A percentile compares a stretch with the other conserved stretches of the same genome.
Conservation (phyloP, 805 yeast genomes). For the Myxozyma melibiosi region DNA sequence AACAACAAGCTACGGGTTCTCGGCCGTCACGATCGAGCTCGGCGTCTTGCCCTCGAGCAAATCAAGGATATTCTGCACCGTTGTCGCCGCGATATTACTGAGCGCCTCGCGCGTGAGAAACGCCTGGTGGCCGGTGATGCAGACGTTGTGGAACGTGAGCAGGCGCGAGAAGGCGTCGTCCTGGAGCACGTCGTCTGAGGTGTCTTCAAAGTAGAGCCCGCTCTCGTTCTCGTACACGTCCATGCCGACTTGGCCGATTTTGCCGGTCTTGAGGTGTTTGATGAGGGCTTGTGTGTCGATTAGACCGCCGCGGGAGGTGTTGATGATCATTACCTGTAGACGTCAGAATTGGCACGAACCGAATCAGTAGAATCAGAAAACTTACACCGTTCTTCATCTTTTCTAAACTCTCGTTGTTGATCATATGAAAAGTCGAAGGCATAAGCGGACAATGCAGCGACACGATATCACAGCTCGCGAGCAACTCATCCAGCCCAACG, state of each 20-base stretch:
- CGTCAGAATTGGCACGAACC: background rate
- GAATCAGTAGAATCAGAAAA: constrained; percentile 31
- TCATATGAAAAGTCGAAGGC: constrained; percentile 49
- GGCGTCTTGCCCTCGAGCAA: constrained; percentile 20
- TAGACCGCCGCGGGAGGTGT: constrained; percentile 56
- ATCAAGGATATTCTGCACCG: constrained; percentile 29
- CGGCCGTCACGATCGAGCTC: constrained; percentile 8
- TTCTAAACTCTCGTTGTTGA: constrained; percentile 45
- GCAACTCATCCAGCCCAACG: constrained; percentile 47
- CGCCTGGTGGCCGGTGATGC: constrained; percentile 40
- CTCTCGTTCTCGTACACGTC: constrained; percentile 55
- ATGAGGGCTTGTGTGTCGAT: constrained; percentile 50
- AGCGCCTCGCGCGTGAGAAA: constrained; percentile 38
- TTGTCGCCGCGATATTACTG: constrained; percentile 34
- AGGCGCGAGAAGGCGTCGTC: constrained; percentile 37
- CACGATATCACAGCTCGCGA: constrained; percentile 47
- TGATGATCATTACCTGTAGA: constrained; percentile 45
- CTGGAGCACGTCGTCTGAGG: constrained; percentile 35
- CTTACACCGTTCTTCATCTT: constrained; percentile 49
- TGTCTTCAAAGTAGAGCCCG: constrained; percentile 36
- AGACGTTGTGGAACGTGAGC: constrained; percentile 39
- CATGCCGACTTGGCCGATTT: constrained; percentile 52
- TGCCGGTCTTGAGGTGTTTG: constrained; percentile 45
- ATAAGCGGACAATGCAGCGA: constrained; percentile 53
- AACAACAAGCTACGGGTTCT: background rate